A percentile compares a stretch with the other conserved stretches of the same genome.
These are phyloP conservation scores for Podospora comata DNA, from an alignment of 495 filamentous ascomycete genomes.

Conservation along the genomic window DNA sequence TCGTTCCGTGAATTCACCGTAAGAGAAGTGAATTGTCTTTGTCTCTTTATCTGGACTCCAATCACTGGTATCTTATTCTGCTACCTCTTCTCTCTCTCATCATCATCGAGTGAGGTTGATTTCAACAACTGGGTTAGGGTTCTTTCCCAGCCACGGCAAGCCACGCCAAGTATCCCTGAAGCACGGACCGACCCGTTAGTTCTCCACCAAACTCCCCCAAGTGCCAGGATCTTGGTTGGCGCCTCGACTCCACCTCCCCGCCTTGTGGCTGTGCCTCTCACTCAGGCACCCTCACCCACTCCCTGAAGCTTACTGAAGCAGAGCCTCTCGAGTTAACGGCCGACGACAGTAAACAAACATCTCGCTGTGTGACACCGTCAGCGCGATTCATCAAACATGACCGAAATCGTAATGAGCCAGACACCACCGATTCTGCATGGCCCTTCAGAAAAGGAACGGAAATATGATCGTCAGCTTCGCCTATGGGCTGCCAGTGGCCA, in stretches of 20 bases:
- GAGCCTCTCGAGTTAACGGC: neutral
- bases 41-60: too few relatives aligned
- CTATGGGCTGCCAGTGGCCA: conserved; percentile 94
- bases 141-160: neutral
- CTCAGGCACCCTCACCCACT: neutral
- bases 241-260: conserved; percentile 11
- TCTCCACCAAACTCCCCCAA: neutral
- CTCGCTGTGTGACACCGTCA: neutral
- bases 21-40: neutral
- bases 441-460: conserved; percentile 83
- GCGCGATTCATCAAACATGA: conserved; percentile 32
- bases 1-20: neutral
- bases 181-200: neutral
- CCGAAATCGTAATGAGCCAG: conserved; percentile 46
- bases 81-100: neutral
- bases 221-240: neutral
- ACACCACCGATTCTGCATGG: conserved; percentile 55
- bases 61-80: too few relatives aligned
- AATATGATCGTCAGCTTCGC: conserved; percentile 93
- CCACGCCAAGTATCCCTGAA: conserved; percentile 2
- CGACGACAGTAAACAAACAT: neutral
- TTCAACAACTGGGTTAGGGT: neutral
- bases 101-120: neutral
- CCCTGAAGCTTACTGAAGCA: neutral
- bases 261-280: conserved; percentile 10